These are phyloP conservation scores for Oryza brachyantha DNA, from an alignment of 176 grass and related monocot species.

Conservation along the genomic window DNA sequence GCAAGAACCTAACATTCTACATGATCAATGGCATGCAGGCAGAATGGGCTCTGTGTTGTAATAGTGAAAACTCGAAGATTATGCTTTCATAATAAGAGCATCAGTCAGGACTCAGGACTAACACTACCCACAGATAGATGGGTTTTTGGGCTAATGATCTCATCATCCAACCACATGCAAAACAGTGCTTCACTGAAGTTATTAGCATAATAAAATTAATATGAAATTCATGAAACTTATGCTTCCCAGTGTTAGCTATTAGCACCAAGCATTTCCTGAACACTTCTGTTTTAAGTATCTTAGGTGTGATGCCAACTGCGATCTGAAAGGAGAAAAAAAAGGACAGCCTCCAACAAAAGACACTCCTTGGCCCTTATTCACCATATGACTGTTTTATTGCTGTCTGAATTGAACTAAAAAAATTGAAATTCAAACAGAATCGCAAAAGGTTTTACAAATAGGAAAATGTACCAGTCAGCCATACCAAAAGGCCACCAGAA, in stretches of 20 bases:
- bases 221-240: background rate
- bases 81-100: background rate
- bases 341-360: background rate
- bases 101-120: background rate
- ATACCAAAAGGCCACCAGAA: background rate
- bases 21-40: slow-evolving; percentile 1
- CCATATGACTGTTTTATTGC: background rate
- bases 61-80: background rate
- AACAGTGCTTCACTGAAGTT: background rate
- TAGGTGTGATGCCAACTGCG: background rate
- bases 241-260: background rate
- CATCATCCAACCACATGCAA: background rate
- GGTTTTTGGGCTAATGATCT: background rate
- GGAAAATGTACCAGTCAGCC: background rate
- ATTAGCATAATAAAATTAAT: background rate
- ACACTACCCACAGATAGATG: background rate
- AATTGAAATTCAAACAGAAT: background rate
- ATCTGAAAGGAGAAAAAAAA: background rate
- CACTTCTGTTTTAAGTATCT: background rate
- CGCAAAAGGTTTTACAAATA: background rate
- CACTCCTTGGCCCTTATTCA: background rate
- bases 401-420: background rate
- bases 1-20: background rate
- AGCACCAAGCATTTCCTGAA: background rate
- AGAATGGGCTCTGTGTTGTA: background rate